These are phyloP conservation scores for Trichoderma simmonsii DNA, from an alignment of 2,329 filamentous ascomycete genomes.

Conservation along the genomic window DNA sequence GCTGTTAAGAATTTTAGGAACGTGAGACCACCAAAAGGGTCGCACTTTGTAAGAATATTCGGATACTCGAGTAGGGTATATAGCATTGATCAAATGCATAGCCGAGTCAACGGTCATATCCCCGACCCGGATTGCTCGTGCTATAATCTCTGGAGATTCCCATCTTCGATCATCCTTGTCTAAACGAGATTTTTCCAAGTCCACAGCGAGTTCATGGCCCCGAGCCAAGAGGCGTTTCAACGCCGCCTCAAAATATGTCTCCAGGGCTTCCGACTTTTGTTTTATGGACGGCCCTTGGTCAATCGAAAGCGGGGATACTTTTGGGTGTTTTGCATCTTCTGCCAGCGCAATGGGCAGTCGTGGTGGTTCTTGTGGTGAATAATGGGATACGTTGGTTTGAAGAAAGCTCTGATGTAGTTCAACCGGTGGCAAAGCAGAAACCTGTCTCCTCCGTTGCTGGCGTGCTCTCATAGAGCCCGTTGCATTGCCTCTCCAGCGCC, in stretches of 20 bases:
- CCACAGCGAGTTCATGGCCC: slow-evolving; percentile 22
- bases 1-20: slow-evolving; percentile 35
- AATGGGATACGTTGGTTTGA: slow-evolving; percentile 44
- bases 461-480: slow-evolving; percentile 31
- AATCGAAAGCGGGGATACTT: slow-evolving; percentile 31
- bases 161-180: slow-evolving; percentile 10
- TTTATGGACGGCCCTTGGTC: slow-evolving; percentile 25
- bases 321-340: slow-evolving; percentile 33
- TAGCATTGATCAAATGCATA: slow-evolving; percentile 35
- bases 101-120: slow-evolving; percentile 39
- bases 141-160: slow-evolving; percentile 21
- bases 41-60: slow-evolving; percentile 34
- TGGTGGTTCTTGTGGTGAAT: slow-evolving; percentile 27
- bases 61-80: slow-evolving; percentile 34
- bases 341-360: slow-evolving; percentile 31
- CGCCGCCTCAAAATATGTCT: slow-evolving; percentile 33
- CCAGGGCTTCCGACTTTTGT: slow-evolving; percentile 28
- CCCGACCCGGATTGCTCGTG: slow-evolving; percentile 26
- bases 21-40: slow-evolving; percentile 43
- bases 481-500: slow-evolving; percentile 28
- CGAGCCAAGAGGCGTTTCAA: slow-evolving; percentile 24
- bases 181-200: slow-evolving; percentile 17
- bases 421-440: slow-evolving; percentile 47
- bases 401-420: slow-evolving; percentile 58
- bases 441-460: slow-evolving; percentile 32